Evolutionary conservation across 768 basidiomycete species (phyloP), one percentile per base, ranked within the genome.

Genomic region (Amanita fuliginea): DNA sequence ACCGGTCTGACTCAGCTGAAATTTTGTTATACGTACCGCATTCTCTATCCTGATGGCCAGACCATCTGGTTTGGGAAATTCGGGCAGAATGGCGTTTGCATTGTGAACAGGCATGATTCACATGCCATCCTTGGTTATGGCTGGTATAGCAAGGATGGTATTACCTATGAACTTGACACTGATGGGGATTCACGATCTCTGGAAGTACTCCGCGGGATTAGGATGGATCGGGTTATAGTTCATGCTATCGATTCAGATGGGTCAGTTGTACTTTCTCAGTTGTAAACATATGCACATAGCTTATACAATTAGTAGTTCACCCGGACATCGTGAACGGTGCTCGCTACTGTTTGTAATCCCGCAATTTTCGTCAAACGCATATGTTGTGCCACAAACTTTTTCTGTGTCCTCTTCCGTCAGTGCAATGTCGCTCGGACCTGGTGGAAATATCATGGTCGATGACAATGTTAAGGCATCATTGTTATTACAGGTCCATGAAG

Each of bases 21-120:
- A 10, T 72, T 65, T 53, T 66, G 66, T 14, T 75, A 70, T 59
- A 79, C 77, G 0, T 80, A 77, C 57, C 70, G 77, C 34, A 47
- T 80, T 16, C 49, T 68, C 2, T 70, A 74, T 59, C 59, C 73
- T 13, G 60, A 60, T 14, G 74, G 75, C 26, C 58, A 67, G 44
- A 61, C 70, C 37, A 59, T 59, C 46, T 78, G 77, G 76, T 63
- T 76, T 19, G 76, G 76, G 6, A 52, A 61, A 13, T 72, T 62
- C 52, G 67, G 69, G 11, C 63, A 63, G 8, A 70, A 78, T 56
- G 76, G 76, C 10, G 56, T 51, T 14, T 51, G 75, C 19, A 52
- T 69, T n/a, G 41, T 76, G 16, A 58, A 64, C 32, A 54, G 48
- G 28, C 52, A 52, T 19, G 57, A 42, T 11, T 32, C 54, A 11